phyloP scores from a whole-genome alignment of 1,284 basidiomycete genomes.

The Microbotryum lychnidis-dioicae region DNA sequence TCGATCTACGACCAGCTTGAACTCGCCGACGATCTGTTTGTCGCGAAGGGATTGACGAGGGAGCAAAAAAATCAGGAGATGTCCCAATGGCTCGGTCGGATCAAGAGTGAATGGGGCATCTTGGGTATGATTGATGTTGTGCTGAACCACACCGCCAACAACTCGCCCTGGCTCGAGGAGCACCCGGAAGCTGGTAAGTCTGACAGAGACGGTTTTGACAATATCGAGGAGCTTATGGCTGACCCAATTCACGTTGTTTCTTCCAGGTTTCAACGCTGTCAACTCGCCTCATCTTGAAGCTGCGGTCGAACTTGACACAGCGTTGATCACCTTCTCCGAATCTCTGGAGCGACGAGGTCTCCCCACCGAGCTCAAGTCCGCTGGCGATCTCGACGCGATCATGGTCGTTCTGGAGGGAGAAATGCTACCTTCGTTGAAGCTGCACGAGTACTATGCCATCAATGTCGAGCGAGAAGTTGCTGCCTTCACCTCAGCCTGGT shows the following conservation, averaged over 20 bases:
- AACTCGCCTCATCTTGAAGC: slow-evolving; percentile 83
- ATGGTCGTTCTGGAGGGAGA: slow-evolving; percentile 55
- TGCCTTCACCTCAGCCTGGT: slow-evolving; percentile 40
- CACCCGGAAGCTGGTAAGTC: slow-evolving; percentile 83
- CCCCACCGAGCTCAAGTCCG: slow-evolving; percentile 57
- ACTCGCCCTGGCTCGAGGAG: slow-evolving; percentile 79
- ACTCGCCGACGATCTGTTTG: slow-evolving; percentile 68
- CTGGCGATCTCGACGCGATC: slow-evolving; percentile 60
- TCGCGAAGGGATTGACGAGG: slow-evolving; percentile 30
- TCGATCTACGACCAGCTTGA: slow-evolving; percentile 76
- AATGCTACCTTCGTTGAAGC: slow-evolving; percentile 53
- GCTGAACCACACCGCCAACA: slow-evolving; percentile 88
- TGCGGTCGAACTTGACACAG: slow-evolving; percentile 77
- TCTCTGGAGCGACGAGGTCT: slow-evolving; percentile 56
- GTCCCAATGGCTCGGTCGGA: slow-evolving; percentile 56
- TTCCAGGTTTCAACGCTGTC: slow-evolving; percentile 68
- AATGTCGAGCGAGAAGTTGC: slow-evolving; percentile 49
- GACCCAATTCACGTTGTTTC: not conserved
- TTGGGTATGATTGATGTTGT: slow-evolving; percentile 86
- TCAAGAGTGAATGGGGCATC: slow-evolving; percentile 74
- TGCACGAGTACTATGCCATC: slow-evolving; percentile 90
- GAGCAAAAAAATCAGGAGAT: slow-evolving; percentile 50
- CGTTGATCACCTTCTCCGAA: slow-evolving; percentile 68
- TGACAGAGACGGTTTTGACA: not conserved
- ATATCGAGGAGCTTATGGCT: not conserved